A percentile compares a stretch with the other conserved stretches of the same genome.
Conservation (phyloP, 495 filamentous ascomycete species). For the Paragyromitra xinjiangensis region DNA sequence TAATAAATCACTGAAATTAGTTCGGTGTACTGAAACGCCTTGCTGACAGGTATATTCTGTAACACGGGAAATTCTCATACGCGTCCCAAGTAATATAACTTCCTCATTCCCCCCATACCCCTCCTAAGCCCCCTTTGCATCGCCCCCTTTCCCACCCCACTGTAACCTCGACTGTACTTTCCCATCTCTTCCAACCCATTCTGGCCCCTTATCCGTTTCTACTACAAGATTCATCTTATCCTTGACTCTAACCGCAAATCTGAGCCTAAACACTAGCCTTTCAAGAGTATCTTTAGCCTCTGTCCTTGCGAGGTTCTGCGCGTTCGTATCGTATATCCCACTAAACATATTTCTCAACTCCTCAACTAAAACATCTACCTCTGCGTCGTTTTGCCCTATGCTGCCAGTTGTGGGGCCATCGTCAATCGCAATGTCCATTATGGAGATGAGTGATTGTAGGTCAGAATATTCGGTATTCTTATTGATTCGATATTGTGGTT, state of each 20-base stretch:
- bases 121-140: constrained; percentile 6
- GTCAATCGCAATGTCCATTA: constrained; percentile 79
- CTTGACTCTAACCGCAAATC: constrained; percentile 69
- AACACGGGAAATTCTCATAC: neutral
- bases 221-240: constrained; percentile 61
- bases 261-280: constrained; percentile 73
- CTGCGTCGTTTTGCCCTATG: constrained; percentile 67
- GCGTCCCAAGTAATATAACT: constrained; percentile 14
- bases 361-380: constrained; percentile 72
- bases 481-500: constrained; percentile 63
- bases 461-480: constrained; percentile 71
- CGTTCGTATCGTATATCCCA: constrained; percentile 77
- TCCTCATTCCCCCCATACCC: neutral
- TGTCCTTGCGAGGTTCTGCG: constrained; percentile 73
- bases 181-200: constrained; percentile 45
- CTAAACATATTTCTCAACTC: constrained; percentile 73
- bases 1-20: neutral
- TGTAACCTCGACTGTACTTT: constrained; percentile 41
- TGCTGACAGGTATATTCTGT: neutral
- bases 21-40: neutral
- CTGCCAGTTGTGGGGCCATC: constrained; percentile 62
- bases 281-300: constrained; percentile 78
- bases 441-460: constrained; percentile 69
- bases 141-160: constrained; percentile 22
- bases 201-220: constrained; percentile 44